Percentiles rank a stretch among this genome's conserved stretches.
phyloP scores from a whole-genome alignment of 352 stramenopile species.

The Phytophthora meadii region DNA sequence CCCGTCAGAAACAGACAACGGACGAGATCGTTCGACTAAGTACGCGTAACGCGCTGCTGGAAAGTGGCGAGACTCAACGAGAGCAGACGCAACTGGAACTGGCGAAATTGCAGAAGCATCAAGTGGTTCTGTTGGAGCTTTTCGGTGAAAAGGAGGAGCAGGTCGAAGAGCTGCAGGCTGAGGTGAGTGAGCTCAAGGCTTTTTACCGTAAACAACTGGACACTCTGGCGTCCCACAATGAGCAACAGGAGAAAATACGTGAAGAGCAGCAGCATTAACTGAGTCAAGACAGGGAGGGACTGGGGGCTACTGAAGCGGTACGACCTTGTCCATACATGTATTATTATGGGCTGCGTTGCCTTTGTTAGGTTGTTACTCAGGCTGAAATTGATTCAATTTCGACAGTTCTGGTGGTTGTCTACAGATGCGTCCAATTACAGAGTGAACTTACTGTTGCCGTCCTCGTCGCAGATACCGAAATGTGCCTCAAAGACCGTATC shows the following conservation, averaged over 20 bases:
- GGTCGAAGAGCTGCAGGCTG: constrained; percentile 79
- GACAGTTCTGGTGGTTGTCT: neutral
- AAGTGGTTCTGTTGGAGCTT: constrained; percentile 83
- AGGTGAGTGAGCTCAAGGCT: constrained; percentile 79
- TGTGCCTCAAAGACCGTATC: constrained; percentile 50
- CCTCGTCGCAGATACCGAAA: constrained; percentile 50
- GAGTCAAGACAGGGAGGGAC: neutral
- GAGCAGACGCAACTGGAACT: constrained; percentile 60
- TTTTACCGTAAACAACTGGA: constrained; percentile 85
- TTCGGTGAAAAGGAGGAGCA: constrained; percentile 90
- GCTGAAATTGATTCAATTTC: neutral
- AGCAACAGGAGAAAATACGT: constrained; percentile 48
- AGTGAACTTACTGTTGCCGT: constrained; percentile 49
- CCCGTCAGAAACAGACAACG: constrained; percentile 69
- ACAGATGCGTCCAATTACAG: constrained; percentile 22
- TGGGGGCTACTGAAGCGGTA: constrained; percentile 20
- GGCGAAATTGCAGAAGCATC: constrained; percentile 68
- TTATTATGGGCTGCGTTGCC: neutral
- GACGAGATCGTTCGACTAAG: constrained; percentile 81
- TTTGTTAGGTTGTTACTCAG: neutral
- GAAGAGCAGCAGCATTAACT: constrained; percentile 40
- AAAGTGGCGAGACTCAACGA: constrained; percentile 61
- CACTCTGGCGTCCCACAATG: constrained; percentile 57
- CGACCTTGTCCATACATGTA: constrained; percentile 2
- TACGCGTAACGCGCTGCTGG: constrained; percentile 74